Base-by-base conservation (phyloP, 768 basidiomycete species). In the Pseudohyphozyma bogoriensis region DNA sequence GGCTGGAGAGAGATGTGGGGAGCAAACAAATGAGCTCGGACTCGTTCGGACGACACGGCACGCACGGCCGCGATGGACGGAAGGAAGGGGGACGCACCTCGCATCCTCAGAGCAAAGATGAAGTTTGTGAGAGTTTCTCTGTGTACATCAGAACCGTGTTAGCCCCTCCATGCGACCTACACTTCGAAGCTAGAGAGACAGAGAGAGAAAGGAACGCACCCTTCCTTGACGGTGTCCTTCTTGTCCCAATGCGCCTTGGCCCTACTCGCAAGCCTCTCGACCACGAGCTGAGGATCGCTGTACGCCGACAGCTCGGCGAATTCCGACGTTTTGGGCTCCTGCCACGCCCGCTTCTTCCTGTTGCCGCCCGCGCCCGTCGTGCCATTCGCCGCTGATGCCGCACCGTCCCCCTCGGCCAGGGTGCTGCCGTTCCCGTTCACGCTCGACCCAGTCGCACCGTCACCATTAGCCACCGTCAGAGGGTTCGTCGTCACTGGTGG, bases 111-210 rank as follows among this genome's bases (percentile, higher is more conserved):
- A 12, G 32, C 59, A 39, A 40, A 66, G 57, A 66, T 62, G 22
- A 66, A 66, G 42, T 66, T 66, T 18, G 64, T 66, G 2, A 66
- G 35, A 10, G 64, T 66, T 49, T 66, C 64, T 11, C 63, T 64
- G 29, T 37, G 45, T 36, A 26, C 13, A 18, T 20, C 26, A 26
- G 24, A 2, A 18, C 9, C 47, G 12, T 49, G 24, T 9, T 16
- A 16, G 28, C 22, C 28, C 11, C 8, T 26, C 9, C 42, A 20
- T 44, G 42, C 42, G 42, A 20, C 36, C 24, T 37, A 10, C 35
- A n/a, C 36, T n/a, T 11, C 46, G 6, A 5, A 10, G 8, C 46
- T 15, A 26, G 26, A 47, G 26, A 10, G 4, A 13, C n/a, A 22
- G 12, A 35, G 22, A 18, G 4, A 16, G n/a, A 45, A 31, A 15